A percentile compares a stretch with the other conserved stretches of the same genome.
These are phyloP conservation scores for Vitis cinerea DNA, from an alignment of 164 flowering plant species.

Conservation along the genomic window DNA sequence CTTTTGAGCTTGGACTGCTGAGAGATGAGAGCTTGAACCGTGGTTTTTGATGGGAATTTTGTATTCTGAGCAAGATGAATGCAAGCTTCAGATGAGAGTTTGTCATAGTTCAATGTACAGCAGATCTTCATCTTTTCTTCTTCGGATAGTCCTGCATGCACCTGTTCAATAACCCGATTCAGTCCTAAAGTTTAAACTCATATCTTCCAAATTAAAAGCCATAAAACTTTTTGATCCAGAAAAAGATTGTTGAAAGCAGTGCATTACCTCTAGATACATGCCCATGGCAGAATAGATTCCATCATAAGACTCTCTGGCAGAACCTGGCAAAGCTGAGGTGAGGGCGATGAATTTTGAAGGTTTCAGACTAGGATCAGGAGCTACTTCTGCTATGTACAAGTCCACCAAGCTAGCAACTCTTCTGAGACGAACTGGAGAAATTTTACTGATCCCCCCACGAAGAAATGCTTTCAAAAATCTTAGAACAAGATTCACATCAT, in stretches of 20 bases:
- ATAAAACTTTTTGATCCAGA: not conserved
- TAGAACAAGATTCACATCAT: conserved; percentile 45
- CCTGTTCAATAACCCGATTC: conserved; percentile 37
- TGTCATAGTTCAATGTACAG: conserved; percentile 50
- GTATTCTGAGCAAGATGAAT: conserved; percentile 50
- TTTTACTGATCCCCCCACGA: conserved; percentile 9
- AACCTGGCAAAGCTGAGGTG: conserved; percentile 34
- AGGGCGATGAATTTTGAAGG: conserved; percentile 40
- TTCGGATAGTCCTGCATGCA: conserved; percentile 64
- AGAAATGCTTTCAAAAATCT: conserved; percentile 41
- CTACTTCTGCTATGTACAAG: conserved; percentile 40
- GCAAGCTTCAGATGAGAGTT: conserved; percentile 56
- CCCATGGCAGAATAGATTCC: conserved; percentile 35
- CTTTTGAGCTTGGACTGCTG: conserved; percentile 55
- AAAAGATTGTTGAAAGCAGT: not conserved
- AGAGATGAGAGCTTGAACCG: conserved; percentile 40
- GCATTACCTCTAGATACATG: conserved; percentile 33
- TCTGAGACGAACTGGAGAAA: conserved; percentile 17
- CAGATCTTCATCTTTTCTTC: conserved; percentile 58
- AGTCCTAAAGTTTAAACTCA: not conserved
- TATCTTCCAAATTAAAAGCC: too few relatives aligned
- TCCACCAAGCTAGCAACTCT: conserved; percentile 42
- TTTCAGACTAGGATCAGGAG: conserved; percentile 44
- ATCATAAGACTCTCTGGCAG: conserved; percentile 37
- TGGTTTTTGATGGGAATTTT: conserved; percentile 50